These are phyloP conservation scores for Hypholoma sublateritium DNA, from an alignment of 768 basidiomycete genomes.

Conservation along the genomic window DNA sequence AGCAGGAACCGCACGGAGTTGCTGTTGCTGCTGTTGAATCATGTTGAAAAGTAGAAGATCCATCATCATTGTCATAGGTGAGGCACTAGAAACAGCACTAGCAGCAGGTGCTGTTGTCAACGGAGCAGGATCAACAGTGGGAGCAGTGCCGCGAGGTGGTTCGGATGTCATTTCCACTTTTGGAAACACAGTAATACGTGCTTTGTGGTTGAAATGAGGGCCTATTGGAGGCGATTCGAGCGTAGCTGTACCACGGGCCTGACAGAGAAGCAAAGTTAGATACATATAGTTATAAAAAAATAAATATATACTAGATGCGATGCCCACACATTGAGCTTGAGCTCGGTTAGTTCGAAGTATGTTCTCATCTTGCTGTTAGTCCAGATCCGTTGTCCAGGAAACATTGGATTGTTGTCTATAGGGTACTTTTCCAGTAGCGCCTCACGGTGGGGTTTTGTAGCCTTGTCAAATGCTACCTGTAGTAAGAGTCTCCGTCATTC, in stretches of 20 bases:
- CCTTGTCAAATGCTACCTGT: slow-evolving; percentile 1
- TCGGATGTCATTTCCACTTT: background rate
- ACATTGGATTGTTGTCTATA: slow-evolving; percentile 1
- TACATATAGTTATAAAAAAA: background rate
- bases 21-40: background rate
- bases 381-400: slow-evolving; percentile 8
- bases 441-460: background rate
- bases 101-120: background rate
- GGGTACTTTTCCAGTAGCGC: slow-evolving; percentile 1
- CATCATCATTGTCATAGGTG: background rate
- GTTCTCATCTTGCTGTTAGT: background rate
- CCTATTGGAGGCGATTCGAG: background rate
- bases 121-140: background rate
- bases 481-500: background rate
- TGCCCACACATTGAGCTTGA: slow-evolving; percentile 8
- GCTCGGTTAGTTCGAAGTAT: slow-evolving; percentile 5
- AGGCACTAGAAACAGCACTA: background rate
- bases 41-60: background rate
- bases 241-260: slow-evolving; percentile 6
- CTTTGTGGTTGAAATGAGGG: background rate
- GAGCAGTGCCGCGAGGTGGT: background rate
- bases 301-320: background rate
- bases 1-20: background rate
- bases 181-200: background rate
- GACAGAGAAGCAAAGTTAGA: background rate